These are phyloP conservation scores for Blastomyces silverae DNA, from an alignment of 2,329 filamentous ascomycete genomes.

Conservation along the genomic window DNA sequence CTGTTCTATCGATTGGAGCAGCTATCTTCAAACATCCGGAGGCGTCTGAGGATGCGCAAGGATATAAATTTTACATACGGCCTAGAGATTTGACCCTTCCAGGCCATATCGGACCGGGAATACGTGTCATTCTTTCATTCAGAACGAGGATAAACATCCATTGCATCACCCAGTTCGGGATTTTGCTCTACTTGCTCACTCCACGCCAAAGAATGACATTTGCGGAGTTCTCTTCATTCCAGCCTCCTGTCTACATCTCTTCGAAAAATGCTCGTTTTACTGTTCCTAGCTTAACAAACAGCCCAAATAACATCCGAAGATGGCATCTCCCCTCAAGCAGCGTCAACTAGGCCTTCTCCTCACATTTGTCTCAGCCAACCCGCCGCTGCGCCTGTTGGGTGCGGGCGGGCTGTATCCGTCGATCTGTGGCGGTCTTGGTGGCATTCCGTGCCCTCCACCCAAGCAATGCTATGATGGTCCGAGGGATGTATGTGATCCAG, in stretches of 20 bases:
- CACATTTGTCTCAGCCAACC: background rate
- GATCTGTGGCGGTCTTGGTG: slow-evolving; percentile 8
- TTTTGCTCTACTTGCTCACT: background rate
- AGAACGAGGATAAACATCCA: background rate
- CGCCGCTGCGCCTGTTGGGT: background rate
- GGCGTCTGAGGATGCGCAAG: background rate
- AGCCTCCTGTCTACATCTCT: background rate
- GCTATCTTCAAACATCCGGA: background rate
- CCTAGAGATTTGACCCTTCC: background rate
- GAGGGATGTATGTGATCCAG: slow-evolving; percentile 4
- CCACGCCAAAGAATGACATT: background rate
- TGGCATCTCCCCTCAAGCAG: background rate
- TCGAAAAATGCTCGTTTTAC: background rate
- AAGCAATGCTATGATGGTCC: slow-evolving; percentile 8
- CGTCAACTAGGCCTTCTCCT: background rate
- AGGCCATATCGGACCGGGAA: background rate
- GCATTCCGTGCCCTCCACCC: background rate
- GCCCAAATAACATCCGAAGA: background rate
- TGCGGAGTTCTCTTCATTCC: background rate
- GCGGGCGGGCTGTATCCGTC: background rate
- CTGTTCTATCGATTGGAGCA: no score
- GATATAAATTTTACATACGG: background rate
- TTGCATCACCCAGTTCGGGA: background rate
- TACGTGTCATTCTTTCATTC: background rate
- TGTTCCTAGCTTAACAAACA: background rate